Base-by-base conservation (phyloP, 2,329 filamentous ascomycete species). In the Colletotrichum ledebouriae region DNA sequence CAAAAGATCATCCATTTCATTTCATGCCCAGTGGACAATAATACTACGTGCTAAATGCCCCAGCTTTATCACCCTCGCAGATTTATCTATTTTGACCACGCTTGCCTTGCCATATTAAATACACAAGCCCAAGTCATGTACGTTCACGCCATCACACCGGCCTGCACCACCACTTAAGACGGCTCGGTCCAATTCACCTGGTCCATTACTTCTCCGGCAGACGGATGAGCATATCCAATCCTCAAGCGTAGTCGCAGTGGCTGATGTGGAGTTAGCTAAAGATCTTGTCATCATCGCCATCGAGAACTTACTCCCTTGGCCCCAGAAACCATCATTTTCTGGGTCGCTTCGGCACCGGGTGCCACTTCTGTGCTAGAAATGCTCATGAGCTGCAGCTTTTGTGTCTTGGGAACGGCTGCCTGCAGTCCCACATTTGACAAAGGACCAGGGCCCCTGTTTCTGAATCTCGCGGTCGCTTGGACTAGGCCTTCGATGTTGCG, bases 131-230 rank as follows among this genome's bases (percentile, higher is more conserved):
- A 58, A 52, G 29, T 39, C 44, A 53, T 39, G 37, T 47, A 41
- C 25, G 22, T 44, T 52, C 49, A 13, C 47, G 49, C 22, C 46
- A 29, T 15, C 3, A 20, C 17, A 37, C 33, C 13, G 3, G 33
- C 25, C 33, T 33, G 11, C 46, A 46, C 17, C 6, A 13, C 41
- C 42, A 25, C 25, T n/a, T 25, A 83, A 59, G 81, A 84, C 63
- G 94, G 90, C 81, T 99, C 96, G 34, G 92, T 91, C 96, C 96
- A 99, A 82, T 98, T 97, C 67, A 98, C 94, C 81, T 98, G 94
- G 76, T 99, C 96, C 77, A 92, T 91, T 17, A 97, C 86, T 70
- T 91, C 87, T 59, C 89, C 89, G 25, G 85, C 88, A 66, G 88
- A 87, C 65, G 91, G 89, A 78, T 92, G 92, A 39, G 87, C 83